A percentile compares a stretch with the other conserved stretches of the same genome.
phyloP scores from a whole-genome alignment of 2,329 filamentous ascomycete species.

The Arthroderma sp. region DNA sequence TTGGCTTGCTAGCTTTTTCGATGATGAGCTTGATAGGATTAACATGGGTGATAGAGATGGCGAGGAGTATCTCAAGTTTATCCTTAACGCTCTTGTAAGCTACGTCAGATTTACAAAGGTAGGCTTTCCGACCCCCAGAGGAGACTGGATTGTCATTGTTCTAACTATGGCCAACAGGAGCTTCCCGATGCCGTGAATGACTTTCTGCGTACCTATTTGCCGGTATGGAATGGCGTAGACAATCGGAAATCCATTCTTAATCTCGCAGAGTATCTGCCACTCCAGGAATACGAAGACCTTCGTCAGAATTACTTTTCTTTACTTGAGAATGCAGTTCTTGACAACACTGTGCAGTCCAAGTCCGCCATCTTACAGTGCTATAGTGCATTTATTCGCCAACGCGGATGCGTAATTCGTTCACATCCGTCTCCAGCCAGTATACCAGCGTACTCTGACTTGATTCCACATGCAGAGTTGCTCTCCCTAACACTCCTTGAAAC shows the following conservation, averaged over 20 bases:
- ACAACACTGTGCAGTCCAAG: constrained; percentile 37
- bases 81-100: constrained; percentile 20
- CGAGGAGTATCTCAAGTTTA: constrained; percentile 21
- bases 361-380: constrained; percentile 54
- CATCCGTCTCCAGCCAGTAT: constrained; percentile 9
- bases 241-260: constrained; percentile 32
- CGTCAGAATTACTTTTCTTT: constrained; percentile 24
- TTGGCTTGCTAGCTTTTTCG: constrained; percentile 28
- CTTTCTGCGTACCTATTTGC: constrained; percentile 39
- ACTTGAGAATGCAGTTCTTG: constrained; percentile 29
- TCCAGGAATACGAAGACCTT: constrained; percentile 22
- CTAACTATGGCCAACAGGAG: constrained; percentile 14
- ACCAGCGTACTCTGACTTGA: constrained; percentile 27
- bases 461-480: constrained; percentile 41
- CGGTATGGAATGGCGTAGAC: constrained; percentile 49
- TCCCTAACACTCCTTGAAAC: constrained; percentile 47
- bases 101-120: constrained; percentile 30
- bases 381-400: constrained; percentile 48
- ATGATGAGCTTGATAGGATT: constrained; percentile 23
- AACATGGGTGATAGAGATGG: constrained; percentile 29
- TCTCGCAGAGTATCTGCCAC: constrained; percentile 22
- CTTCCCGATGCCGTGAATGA: constrained; percentile 21
- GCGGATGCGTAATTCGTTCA: constrained; percentile 25
- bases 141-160: neutral
- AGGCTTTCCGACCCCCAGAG: constrained; percentile 3